Evolutionary conservation across 805 yeast genomes (phyloP).

Genomic region (Peterozyma xylosa): DNA sequence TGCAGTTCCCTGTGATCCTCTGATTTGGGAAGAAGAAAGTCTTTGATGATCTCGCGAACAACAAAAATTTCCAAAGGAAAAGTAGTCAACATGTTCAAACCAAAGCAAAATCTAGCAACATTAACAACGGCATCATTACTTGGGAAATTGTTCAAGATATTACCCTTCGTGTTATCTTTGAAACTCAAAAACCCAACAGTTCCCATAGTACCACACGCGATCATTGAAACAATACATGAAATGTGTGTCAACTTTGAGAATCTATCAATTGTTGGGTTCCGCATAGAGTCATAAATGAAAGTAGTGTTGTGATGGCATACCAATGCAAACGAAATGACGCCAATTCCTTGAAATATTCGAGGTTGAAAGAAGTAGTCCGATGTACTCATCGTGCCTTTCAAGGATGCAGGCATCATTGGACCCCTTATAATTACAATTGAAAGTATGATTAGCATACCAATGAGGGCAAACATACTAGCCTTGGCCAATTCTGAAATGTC

Average conservation of each 20-base stretch:
- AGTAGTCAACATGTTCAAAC: slow-evolving; percentile 87
- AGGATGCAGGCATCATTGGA: slow-evolving; percentile 42
- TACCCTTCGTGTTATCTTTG: slow-evolving; percentile 76
- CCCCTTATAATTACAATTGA: slow-evolving; percentile 67
- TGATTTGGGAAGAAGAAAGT: slow-evolving; percentile 33
- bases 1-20: slow-evolving; percentile 18
- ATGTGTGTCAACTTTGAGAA: slow-evolving; percentile 76
- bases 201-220: slow-evolving; percentile 74
- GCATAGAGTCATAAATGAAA: slow-evolving; percentile 79
- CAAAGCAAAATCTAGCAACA: slow-evolving; percentile 85
- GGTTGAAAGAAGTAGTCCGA: slow-evolving; percentile 46
- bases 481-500: slow-evolving; percentile 82
- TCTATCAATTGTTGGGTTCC: slow-evolving; percentile 65
- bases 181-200: slow-evolving; percentile 71
- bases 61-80: slow-evolving; percentile 89
- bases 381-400: slow-evolving; percentile 39
- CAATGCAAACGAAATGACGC: slow-evolving; percentile 91
- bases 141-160: slow-evolving; percentile 81
- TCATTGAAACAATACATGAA: slow-evolving; percentile 74
- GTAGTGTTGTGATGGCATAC: slow-evolving; percentile 95
- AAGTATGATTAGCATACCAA: slow-evolving; percentile 79
- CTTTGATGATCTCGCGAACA: slow-evolving; percentile 78
- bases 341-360: slow-evolving; percentile 78
- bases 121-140: slow-evolving; percentile 68
- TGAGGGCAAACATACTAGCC: slow-evolving; percentile 78